These are phyloP conservation scores for Termitomyces sp. DNA, from an alignment of 768 basidiomycete species.

Conservation along the genomic window DNA sequence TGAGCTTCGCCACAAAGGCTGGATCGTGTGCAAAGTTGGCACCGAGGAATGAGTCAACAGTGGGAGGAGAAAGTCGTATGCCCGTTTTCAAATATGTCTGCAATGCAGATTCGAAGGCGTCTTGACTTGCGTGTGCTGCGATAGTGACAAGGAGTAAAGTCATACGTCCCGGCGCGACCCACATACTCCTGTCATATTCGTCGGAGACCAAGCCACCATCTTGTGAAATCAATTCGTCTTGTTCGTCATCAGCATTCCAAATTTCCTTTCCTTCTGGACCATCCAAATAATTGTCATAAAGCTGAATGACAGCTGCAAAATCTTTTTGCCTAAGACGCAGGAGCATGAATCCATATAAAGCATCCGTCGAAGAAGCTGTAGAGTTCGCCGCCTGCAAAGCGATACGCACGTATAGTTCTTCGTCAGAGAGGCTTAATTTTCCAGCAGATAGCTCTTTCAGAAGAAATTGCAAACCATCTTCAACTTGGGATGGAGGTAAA, in stretches of 20 bases:
- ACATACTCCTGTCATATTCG: conserved; percentile 16
- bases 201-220: conserved; percentile 13
- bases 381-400: conserved; percentile 42
- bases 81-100: conserved; percentile 34
- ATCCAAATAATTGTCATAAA: conserved; percentile 38
- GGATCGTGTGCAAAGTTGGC: conserved; percentile 29
- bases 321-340: conserved; percentile 38
- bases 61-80: conserved; percentile 29
- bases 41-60: conserved; percentile 35
- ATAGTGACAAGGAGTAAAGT: conserved; percentile 47
- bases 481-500: conserved; percentile 39
- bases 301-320: conserved; percentile 34
- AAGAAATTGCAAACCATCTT: conserved; percentile 34
- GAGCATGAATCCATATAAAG: conserved; percentile 48
- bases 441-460: conserved; percentile 19
- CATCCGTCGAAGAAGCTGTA: conserved; percentile 35
- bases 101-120: conserved; percentile 58
- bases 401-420: conserved; percentile 37
- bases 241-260: conserved; percentile 17
- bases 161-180: conserved; percentile 25
- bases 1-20: conserved; percentile 36
- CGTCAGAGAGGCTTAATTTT: conserved; percentile 24
- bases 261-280: conserved; percentile 19
- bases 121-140: conserved; percentile 57
- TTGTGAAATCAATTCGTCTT: not conserved